Evolutionary conservation across 495 filamentous ascomycete species (phyloP), one percentile per base, ranked within the genome.

Genomic region (Letharia lupina): DNA sequence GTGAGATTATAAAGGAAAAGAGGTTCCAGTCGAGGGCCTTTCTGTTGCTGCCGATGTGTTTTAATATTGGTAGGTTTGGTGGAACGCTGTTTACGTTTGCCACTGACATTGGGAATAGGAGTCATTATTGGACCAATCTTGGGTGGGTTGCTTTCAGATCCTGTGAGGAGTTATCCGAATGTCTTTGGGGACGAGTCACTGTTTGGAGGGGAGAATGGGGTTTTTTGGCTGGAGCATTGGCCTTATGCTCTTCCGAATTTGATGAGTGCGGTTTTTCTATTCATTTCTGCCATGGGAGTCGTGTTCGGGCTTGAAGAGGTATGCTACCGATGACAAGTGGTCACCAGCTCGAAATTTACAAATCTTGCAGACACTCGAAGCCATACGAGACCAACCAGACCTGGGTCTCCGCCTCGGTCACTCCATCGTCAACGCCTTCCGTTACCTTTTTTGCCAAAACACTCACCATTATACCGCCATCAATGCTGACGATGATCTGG

Each of bases 21-120:
- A 85, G 81, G 73, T 89, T 84, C 68, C 89, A 90, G 77, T 86
- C 84, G 18, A 80, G 89, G 41, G 90, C 91, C 0, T 93, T 94
- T 65, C 72, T 93, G 44, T 75, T 94, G n/a, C 71, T 96, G 61
- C 91, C 91, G 0, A 86, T 93, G 81, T 88, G 85, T 52, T 91
- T 90, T 67, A 93, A 91, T 63, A 75, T 82, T 58, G 65, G 61
- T 63, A 18, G 4, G 61, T 52, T 37, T 13, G 35, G 11, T 15
- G n/a, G 13, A 15, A 35, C 44, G 23, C 28, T 11, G 44, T 0
- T 39, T 15, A 35, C 11, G 15, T 20, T 10, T 20, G 5, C 28
- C 20, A 44, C 61, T 63, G 61, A 63, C 64, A 73, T 82, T 7
- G 61, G 11, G 37, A 11, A 39, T 52, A 28, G 90, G 89, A 0